Evolutionary conservation across 768 basidiomycete genomes (phyloP), one percentile per base, ranked within the genome.

Genomic region (Chalciporus sphaerocephalus): DNA sequence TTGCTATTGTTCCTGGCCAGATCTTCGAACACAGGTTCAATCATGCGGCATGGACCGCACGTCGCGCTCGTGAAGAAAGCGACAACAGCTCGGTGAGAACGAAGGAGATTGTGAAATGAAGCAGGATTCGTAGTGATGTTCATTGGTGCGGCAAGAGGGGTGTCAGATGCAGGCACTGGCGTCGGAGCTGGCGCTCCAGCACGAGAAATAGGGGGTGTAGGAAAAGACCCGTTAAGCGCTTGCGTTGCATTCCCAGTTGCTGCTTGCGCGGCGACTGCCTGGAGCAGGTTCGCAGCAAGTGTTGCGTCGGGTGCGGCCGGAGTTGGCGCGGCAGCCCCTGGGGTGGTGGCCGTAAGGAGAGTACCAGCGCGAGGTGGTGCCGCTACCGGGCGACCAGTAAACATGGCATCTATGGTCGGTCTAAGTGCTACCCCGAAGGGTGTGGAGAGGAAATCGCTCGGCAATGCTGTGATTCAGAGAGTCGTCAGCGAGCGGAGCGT

Each of bases 361-460:
- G 15, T n/a, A n/a, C 15, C 15, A 32, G 15, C n/a, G 6, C 15
- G 30, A n/a, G 30, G n/a, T n/a, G 30, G 30, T 32, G 30, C n/a
- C n/a, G 30, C 15, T 32, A 64, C 46, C 1, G 74, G 59, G 25
- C 69, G 51, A 7, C 71, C 71, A 18, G 78, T 70, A 66, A 81
- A 96, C 92, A 95, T 92, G 38, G 79, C 72, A 59, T 97, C 93
- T 40, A 98, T 96, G 34, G 86, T 92, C 1, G 94, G 93, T 0
- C 87, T 81, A 37, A 97, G 75, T 0, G 86, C 81, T 6, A 79
- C 79, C 13, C 93, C 93, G 52, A 96, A 91, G 0, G 91, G 90
- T 0, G 91, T 93, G 0, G 90, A 86, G 18, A 94, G 78, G 65
- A 92, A 92, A 52, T 92, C 92, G 8, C 80, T 78, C 10, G 83